phyloP scores from a whole-genome alignment of 2,329 filamentous ascomycete species.

The Lachnum nothofagi region DNA sequence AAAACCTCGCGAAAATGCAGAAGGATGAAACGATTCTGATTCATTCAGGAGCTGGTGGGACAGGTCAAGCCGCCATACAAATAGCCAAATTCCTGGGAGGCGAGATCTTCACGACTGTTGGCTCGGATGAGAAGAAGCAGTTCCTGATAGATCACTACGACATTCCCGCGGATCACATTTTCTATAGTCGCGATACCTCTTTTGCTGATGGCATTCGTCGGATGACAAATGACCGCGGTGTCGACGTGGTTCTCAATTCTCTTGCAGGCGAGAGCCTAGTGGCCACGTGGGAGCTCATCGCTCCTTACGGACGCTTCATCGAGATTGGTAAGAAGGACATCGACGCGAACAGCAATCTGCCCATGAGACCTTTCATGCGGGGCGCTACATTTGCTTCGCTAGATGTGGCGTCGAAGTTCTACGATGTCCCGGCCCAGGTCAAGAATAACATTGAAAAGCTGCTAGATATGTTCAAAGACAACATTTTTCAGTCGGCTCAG shows the following conservation, averaged over 20 bases:
- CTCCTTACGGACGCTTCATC: constrained; percentile 35
- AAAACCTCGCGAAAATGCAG: constrained; percentile 7
- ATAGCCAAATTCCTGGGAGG: constrained; percentile 23
- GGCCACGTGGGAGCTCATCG: constrained; percentile 32
- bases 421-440: neutral
- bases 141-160: constrained; percentile 19
- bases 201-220: constrained; percentile 14
- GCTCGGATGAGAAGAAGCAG: constrained; percentile 24
- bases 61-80: constrained; percentile 30
- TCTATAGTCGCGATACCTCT: neutral
- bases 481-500: constrained; percentile 7
- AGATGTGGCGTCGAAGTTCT: constrained; percentile 27
- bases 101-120: constrained; percentile 29
- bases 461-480: constrained; percentile 19
- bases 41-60: constrained; percentile 27
- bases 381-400: constrained; percentile 39
- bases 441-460: neutral
- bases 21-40: constrained; percentile 27
- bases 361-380: constrained; percentile 31
- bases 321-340: constrained; percentile 36
- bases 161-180: neutral
- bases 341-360: constrained; percentile 29
- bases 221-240: constrained; percentile 21
- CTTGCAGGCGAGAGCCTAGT: constrained; percentile 23
- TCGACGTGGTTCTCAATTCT: constrained; percentile 29